Evolutionary conservation across 2,329 filamentous ascomycete species (phyloP).

Genomic region (Metarhizium sp.): DNA sequence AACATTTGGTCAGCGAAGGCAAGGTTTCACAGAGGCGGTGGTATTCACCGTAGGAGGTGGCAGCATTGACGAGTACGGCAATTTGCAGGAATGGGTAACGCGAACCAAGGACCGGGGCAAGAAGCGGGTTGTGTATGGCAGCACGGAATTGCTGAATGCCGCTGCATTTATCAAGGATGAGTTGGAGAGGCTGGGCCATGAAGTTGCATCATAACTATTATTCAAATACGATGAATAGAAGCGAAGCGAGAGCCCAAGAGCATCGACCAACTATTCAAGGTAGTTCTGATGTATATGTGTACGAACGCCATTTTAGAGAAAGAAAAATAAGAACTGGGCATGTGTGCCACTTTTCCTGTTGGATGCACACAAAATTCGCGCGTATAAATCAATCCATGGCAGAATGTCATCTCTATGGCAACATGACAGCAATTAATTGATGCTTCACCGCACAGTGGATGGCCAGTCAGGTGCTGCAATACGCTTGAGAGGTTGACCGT

Average conservation of each 20-base stretch:
- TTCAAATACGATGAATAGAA: not conserved
- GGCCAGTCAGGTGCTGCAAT: no score
- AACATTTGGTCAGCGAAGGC: conserved; percentile 82
- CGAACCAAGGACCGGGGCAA: conserved; percentile 61
- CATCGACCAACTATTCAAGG: not conserved
- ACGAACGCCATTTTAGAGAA: not conserved
- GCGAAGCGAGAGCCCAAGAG: not conserved
- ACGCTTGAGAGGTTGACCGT: no score
- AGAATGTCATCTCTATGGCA: no score
- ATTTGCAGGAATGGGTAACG: conserved; percentile 90
- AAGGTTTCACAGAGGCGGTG: conserved; percentile 82
- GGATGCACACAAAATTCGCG: no score
- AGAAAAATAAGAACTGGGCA: no score
- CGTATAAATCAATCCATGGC: no score
- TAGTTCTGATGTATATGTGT: not conserved
- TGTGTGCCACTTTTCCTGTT: no score
- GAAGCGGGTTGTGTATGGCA: conserved; percentile 86
- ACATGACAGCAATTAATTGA: no score
- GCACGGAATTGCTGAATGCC: conserved; percentile 71
- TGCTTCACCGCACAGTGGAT: no score
- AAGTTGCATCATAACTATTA: conserved; percentile 31
- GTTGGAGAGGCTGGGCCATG: conserved; percentile 51
- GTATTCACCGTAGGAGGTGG: conserved; percentile 95
- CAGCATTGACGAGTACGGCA: conserved; percentile 98
- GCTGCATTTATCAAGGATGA: conserved; percentile 57